Evolutionary conservation across 192 early-diverging fungal genomes (phyloP), one percentile per base, ranked within the genome.

Genomic region (Radiomyces spectabilis): DNA sequence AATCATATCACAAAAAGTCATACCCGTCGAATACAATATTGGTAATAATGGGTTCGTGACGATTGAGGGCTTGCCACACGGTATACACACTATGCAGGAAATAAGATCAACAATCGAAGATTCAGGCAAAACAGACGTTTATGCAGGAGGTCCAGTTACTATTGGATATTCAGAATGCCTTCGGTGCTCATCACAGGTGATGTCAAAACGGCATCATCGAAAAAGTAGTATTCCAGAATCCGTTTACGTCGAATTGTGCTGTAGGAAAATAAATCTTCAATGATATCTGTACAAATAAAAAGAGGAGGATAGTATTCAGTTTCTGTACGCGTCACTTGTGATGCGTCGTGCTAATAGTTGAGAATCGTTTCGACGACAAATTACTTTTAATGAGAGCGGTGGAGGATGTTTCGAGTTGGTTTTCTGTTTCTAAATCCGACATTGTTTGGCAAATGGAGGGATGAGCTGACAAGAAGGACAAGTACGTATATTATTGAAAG

Each of bases 181-280:
- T 76, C 54, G 18, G 71, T 68, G 3, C 64, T 76, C 53, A 81
- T 47, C 29, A 77, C 53, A 32, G 78, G 78, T 27, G 74, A 74
- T 8, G 61, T 48, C 38, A 78, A 65, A 31, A 59, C 57, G 26
- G 78, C 78, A 48, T 73, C 76, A 37, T 57, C 48, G 6, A 65
- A 71, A 55, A 77, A 81, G 38, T 74, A 81, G 21, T 72, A 72
- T 13, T 77, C 73, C 0, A 81, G 57, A 40, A 81, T 68, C 5
- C 68, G 57, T 44, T 76, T 81, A 43, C 75, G 66, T 47, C 64
- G 63, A 8, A 61, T 61, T 16, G 70, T 64, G 25, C 75, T 71
- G 21, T 77, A 81, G 18, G 66, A 72, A 41, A 74, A 69, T 19
- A 78, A 43, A 32, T 74, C 66, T 39, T 67, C 65, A 19, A 74